phyloP scores from a whole-genome alignment of 2,329 filamentous ascomycete genomes.

The Fusarium vanettenii region DNA sequence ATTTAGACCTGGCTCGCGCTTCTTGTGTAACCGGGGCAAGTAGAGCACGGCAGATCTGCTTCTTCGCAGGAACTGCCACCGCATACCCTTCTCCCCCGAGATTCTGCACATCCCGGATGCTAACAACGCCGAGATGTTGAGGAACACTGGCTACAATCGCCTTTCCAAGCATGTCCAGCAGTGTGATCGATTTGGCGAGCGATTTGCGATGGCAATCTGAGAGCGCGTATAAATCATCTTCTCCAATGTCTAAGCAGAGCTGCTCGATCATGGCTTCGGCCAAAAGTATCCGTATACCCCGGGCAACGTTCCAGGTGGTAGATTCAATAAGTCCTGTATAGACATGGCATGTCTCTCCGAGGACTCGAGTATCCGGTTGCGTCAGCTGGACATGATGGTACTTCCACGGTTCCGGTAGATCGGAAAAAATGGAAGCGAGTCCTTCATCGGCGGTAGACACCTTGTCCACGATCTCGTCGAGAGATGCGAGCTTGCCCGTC shows the following conservation, averaged over 20 bases:
- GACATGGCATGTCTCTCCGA: conserved; percentile 56
- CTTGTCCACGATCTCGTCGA: conserved; percentile 50
- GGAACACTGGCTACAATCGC: conserved; percentile 60
- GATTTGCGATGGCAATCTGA: conserved; percentile 49
- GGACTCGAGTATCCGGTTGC: conserved; percentile 54
- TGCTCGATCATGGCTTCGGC: conserved; percentile 60
- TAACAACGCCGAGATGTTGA: conserved; percentile 62
- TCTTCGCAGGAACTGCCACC: conserved; percentile 45
- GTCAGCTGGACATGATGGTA: conserved; percentile 56
- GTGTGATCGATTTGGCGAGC: conserved; percentile 51
- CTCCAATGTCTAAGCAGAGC: conserved; percentile 45
- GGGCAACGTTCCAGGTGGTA: conserved; percentile 61
- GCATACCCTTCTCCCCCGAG: conserved; percentile 23
- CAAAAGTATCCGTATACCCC: conserved; percentile 59
- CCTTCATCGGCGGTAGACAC: conserved; percentile 56
- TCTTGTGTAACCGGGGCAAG: conserved; percentile 37
- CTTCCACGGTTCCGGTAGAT: conserved; percentile 55
- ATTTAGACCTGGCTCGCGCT: conserved; percentile 31
- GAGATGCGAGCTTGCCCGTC: conserved; percentile 49
- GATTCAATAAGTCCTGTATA: conserved; percentile 59
- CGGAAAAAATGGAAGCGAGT: conserved; percentile 53
- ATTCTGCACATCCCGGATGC: conserved; percentile 50
- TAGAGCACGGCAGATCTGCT: conserved; percentile 46
- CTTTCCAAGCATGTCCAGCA: conserved; percentile 54
- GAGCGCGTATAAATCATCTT: conserved; percentile 36